Percentiles rank a stretch among this genome's conserved stretches.
These are phyloP conservation scores for Achaetomium macrosporum DNA, from an alignment of 2,329 filamentous ascomycete species.

Conservation along the genomic window DNA sequence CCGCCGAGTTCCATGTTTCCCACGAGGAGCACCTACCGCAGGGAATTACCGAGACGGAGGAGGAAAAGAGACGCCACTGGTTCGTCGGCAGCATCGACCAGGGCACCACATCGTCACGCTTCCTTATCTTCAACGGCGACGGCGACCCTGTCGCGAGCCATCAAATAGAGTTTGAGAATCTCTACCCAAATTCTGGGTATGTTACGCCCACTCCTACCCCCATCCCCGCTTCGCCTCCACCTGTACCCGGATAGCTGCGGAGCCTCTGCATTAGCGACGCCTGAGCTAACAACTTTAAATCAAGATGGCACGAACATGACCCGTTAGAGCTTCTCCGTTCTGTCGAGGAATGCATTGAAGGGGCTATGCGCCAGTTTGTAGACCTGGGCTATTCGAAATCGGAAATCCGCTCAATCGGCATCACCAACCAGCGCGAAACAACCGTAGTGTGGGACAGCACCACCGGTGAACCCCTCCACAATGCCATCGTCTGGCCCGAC, in stretches of 20 bases:
- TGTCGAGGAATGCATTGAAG: constrained; percentile 73
- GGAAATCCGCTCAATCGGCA: constrained; percentile 71
- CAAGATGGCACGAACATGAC: constrained; percentile 85
- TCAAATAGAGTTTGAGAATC: constrained; percentile 80
- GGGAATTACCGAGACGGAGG: constrained; percentile 25
- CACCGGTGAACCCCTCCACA: constrained; percentile 74
- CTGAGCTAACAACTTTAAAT: constrained; percentile 8
- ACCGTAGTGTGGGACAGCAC: constrained; percentile 77
- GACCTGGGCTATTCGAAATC: constrained; percentile 60
- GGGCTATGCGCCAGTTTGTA: constrained; percentile 65
- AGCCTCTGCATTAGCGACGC: neutral
- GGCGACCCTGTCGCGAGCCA: constrained; percentile 76
- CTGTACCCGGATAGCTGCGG: constrained; percentile 13
- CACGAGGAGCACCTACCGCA: constrained; percentile 23
- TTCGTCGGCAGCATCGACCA: constrained; percentile 88
- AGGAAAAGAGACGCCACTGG: constrained; percentile 34
- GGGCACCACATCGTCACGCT: constrained; percentile 82
- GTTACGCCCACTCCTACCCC: constrained; percentile 24
- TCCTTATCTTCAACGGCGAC: constrained; percentile 79
- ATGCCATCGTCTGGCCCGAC: constrained; percentile 87
- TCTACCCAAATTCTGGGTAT: constrained; percentile 80
- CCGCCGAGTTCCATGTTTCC: constrained; percentile 5
- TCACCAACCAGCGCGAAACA: constrained; percentile 89
- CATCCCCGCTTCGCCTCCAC: constrained; percentile 2
- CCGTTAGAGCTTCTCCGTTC: constrained; percentile 69